Evolutionary conservation across 768 basidiomycete species (phyloP), one percentile per base, ranked within the genome.

Genomic region (Favolaschia claudopus): DNA sequence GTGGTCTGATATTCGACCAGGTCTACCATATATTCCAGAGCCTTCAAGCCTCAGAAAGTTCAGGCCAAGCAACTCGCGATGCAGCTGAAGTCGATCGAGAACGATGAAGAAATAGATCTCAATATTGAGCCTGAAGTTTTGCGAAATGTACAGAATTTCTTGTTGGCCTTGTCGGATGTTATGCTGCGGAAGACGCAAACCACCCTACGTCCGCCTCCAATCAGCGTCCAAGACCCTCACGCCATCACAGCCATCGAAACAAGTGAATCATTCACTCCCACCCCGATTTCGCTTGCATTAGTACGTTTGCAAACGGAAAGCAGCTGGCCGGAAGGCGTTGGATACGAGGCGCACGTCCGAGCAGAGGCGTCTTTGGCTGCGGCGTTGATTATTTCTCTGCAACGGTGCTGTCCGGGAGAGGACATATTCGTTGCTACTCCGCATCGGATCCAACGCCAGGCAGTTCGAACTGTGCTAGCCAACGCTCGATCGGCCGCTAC

Each of bases 401-500:
- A 63, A 50, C 67, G 67, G 28, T 80, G 78, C 55, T 74, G 72
- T 20, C 77, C 79, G 1, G 62, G 71, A 8, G 79, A 81, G 36
- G 77, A 78, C 50, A 79, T 84, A 27, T 84, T 83, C 53, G 80
- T 85, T 6, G 82, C 82, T 1, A 79, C 80, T 7, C 82, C 83
- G 2, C 82, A 83, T 70, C 74, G 82, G 8, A 77, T 81, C n/a
- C 82, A 85, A 55, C 71, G 83, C 12, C 78, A 82, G 62, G 82
- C 81, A 3, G 83, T 83, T 12, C 81, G 75, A 56, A 65, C 69
- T n/a, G 81, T 80, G 1, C 63, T 79, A 40, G 66, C 28, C 37
- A 33, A 58, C 24, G 48, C 25, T 9, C 59, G 32, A 19, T 32
- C 50, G n/a, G 45, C 50, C n/a, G n/a, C n/a, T n/a, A n/a, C n/a